A percentile compares a stretch with the other conserved stretches of the same genome.
Evolutionary conservation across 2,329 filamentous ascomycete genomes (phyloP).

Genomic region (Ophiostoma piceae): DNA sequence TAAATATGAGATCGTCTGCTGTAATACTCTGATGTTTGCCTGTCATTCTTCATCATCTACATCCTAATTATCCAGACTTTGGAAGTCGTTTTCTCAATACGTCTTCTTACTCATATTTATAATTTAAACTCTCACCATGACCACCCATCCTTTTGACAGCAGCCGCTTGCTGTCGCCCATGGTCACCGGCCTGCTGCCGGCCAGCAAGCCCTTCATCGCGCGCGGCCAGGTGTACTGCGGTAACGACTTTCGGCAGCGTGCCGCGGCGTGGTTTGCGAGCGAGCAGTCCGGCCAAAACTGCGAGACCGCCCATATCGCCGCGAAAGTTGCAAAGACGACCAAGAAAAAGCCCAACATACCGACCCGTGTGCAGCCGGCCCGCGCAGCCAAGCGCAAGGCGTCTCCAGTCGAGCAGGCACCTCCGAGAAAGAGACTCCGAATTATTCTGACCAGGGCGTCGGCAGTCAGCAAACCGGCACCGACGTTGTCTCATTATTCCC

Average conservation of each 20-base stretch:
- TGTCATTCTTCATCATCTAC: not conserved
- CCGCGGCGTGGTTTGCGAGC: conserved; percentile 19
- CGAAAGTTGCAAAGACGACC: too few species aligned
- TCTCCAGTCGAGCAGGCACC: not conserved
- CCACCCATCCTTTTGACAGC: not conserved
- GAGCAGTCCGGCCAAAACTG: not conserved
- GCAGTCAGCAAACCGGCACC: not conserved
- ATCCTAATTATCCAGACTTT: not conserved
- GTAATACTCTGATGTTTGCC: not conserved
- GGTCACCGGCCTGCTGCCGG: conserved; percentile 4
- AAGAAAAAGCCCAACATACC: conserved; percentile 1
- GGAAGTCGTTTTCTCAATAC: not conserved
- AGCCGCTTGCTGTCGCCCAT: not conserved
- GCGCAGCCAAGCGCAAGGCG: conserved; percentile 22
- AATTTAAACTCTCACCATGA: not conserved
- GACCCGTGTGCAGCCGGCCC: conserved; percentile 22
- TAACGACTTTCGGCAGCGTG: conserved; percentile 19
- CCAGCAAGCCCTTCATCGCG: not conserved
- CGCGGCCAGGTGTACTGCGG: conserved; percentile 24
- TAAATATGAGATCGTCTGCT: not conserved
- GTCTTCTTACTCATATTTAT: too few species aligned
- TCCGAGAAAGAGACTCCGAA: not conserved
- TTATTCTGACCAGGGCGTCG: not conserved
- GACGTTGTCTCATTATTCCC: not conserved
- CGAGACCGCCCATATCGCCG: too few species aligned